Conservation (phyloP, 1,139 yeast genomes). For the Candida neerlandica region DNA sequence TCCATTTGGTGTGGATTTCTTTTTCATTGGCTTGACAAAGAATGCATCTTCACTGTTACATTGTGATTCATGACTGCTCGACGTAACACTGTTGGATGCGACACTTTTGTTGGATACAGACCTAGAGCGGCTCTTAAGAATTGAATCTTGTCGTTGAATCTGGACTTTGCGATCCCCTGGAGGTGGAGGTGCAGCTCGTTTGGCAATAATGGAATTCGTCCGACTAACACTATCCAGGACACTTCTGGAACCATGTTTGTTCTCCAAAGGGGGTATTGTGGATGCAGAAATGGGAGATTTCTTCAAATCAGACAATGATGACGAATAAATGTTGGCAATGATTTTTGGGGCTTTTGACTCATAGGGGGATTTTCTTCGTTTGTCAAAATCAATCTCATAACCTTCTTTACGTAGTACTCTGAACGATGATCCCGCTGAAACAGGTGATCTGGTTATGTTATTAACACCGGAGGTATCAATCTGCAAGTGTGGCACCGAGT, state of each 20-base stretch:
- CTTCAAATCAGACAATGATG: constrained; percentile 37
- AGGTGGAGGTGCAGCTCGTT: constrained; percentile 77
- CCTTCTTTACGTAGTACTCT: constrained; percentile 56
- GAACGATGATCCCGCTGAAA: constrained; percentile 40
- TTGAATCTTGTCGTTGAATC: constrained; percentile 20
- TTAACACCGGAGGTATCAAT: constrained; percentile 28
- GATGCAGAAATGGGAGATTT: constrained; percentile 45
- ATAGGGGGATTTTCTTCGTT: constrained; percentile 76
- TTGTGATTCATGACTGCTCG: constrained; percentile 26
- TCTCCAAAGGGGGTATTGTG: constrained; percentile 24
- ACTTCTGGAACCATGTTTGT: background rate
- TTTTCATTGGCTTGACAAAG: constrained; percentile 51
- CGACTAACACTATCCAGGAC: constrained; percentile 10
- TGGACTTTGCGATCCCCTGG: constrained; percentile 32
- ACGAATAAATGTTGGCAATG: constrained; percentile 46
- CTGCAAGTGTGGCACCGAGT: constrained; percentile 26
- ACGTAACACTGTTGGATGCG: constrained; percentile 6
- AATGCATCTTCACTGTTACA: constrained; percentile 54
- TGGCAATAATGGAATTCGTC: constrained; percentile 49
- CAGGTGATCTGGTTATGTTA: constrained; percentile 15
- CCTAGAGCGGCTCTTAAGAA: constrained; percentile 15
- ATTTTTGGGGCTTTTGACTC: constrained; percentile 47
- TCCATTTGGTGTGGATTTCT: background rate
- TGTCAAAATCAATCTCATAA: constrained; percentile 79
- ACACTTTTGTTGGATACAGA: constrained; percentile 4